phyloP scores from a whole-genome alignment of 331 rosid genomes.

The Telfairia occidentalis region DNA sequence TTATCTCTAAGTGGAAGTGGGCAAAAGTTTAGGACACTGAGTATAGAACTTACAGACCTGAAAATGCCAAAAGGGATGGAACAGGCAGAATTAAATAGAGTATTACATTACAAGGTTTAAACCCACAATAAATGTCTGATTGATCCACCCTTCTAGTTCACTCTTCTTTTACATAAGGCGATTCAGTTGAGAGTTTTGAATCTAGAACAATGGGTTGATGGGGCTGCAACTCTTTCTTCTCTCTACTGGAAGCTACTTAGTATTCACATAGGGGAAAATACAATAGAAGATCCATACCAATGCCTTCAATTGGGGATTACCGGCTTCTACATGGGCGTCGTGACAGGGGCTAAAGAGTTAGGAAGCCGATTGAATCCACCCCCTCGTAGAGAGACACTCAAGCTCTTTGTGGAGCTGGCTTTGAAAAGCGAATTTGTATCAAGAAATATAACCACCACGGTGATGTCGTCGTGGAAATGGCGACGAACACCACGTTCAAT shows the following conservation, averaged over 20 bases:
- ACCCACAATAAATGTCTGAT: conserved; percentile 18
- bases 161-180: conserved; percentile 22
- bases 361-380: conserved; percentile 66
- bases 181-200: conserved; percentile 48
- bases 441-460: conserved; percentile 71
- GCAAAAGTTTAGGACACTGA: background rate
- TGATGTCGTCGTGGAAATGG: conserved; percentile 93
- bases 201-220: conserved; percentile 50
- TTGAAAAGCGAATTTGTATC: conserved; percentile 58
- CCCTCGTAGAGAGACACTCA: conserved; percentile 59
- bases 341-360: conserved; percentile 58
- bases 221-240: conserved; percentile 26
- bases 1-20: background rate
- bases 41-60: conserved; percentile 2
- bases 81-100: conserved; percentile 2
- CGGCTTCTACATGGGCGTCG: conserved; percentile 38
- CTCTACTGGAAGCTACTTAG: conserved; percentile 40
- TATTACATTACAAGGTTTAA: background rate
- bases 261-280: conserved; percentile 69
- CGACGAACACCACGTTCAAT: conserved; percentile 92
- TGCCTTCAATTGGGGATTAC: conserved; percentile 43
- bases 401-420: conserved; percentile 58
- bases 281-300: conserved; percentile 27
- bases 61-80: background rate
- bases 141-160: conserved; percentile 25